Base-by-base conservation (phyloP, 805 yeast genomes). In the Millerago galiae region DNA sequence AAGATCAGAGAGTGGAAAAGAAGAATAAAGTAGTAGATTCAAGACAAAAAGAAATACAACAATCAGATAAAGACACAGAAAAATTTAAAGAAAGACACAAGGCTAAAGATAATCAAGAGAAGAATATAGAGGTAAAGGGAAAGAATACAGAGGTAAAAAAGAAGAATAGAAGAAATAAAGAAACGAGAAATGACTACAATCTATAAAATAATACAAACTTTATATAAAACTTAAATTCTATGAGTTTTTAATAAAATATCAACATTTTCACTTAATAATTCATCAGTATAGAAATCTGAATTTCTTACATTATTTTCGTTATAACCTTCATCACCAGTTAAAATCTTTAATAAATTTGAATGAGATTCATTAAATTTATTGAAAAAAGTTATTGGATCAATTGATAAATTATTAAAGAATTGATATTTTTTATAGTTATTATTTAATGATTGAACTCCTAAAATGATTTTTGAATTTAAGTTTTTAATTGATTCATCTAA, bases 261-360 rank as follows among this genome's bases (percentile, higher is more conserved):
- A 21, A 44, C 41, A 24, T 44, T 44, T 34, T 44, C 47, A 17
- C 41, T 18, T 16, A 44, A 37, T 28, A 44, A 13, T 17, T 44
- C 47, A 36, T 44, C 47, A 21, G 42, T 44, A 38, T 84, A 93
- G 63, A 83, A 93, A 14, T 80, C 79, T 3, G 96, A 78, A 54
- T 83, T 76, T 66, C 99, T 79, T 5, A 88, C 95, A 16, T 77
- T 70, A 58, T 90, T 97, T 65, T 91, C 97, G 58, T 81, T 81
- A 63, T 81, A 84, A 9, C 90, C 91, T 53, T 85, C 93, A 54
- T 93, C 98, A 50, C 95, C 89, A 46, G 88, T 76, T 49, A 93
- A 71, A 12, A 91, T 84, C 64, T 84, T 89, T 56, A 93, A 71
- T 37, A 91, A 85, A 46, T 88, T 86, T 13, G 88, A 71, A 61